Base-by-base conservation (phyloP, 805 yeast genomes). In the Kodamaea restingae region DNA sequence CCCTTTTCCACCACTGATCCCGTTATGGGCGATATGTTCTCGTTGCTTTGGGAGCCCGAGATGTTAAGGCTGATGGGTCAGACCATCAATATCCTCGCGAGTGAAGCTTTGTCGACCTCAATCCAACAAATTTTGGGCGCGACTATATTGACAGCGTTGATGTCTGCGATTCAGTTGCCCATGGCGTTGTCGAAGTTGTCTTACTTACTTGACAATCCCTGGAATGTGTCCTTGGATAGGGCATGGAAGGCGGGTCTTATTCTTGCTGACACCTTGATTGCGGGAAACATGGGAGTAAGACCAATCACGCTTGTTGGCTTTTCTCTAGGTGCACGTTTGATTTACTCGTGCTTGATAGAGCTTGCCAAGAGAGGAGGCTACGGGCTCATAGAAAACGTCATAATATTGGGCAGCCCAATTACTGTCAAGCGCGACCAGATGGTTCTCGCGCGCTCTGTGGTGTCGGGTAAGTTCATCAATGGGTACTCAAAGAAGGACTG, bases 1-100 rank as follows among this genome's bases (percentile, higher is more conserved):
- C 98, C 98, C 2, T 93, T 90, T 56, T 85, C 96, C 1, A 93
- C 98, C 0, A 85, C 93, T 7, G 98, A 95, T 55, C 98, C 98
- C 0, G 87, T 91, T 0, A 88, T 91, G 91, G 99, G 99, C 12
- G 99, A 93, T 58, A 64, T 93, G 49, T 86, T 84, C 51, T 88
- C 98, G 0, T 69, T 93, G 6, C 66, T 86, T 35, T 93, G 98
- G 98, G 99, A 93, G 60, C 99, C 99, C 0, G 98, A 93, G 49
- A 87, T 93, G 93, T 78, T 93, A 52, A 82, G 80, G 45, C 84
- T 95, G 40, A 88, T 86, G 76, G 99, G 99, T 56, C 97, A 93
- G 60, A 93, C 98, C 0, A 91, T 93, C 47, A 78, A 80, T 46
- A 90, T 93, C 51, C 71, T 93, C 41, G 98, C 98, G 0, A 84